Base-by-base conservation (phyloP, 495 filamentous ascomycete genomes). In the Penicillium herquei region DNA sequence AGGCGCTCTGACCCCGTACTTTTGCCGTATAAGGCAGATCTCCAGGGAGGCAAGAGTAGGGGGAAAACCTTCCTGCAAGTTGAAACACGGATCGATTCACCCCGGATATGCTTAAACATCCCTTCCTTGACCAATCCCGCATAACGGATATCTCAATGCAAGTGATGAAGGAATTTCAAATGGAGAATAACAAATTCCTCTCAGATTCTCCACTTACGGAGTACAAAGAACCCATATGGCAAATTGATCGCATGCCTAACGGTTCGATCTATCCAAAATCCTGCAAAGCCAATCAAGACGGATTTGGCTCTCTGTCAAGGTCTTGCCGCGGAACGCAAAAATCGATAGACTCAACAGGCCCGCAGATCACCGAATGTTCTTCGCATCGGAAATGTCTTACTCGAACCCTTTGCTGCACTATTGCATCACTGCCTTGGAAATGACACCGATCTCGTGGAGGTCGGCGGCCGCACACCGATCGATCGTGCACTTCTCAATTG, bases 321-420 rank as follows among this genome's bases (percentile, higher is more conserved):
- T 37, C 39, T 26, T 16, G 37, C 45, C 34, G 47, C 46, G 46
- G 26, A 62, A 60, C 32, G 33, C 57, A 58, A 58, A 53, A 47
- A 47, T 66, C 57, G 51, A 59, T 63, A 66, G 63, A 59, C 59
- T 54, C 54, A 30, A 51, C 30, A 12, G 31, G 17, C 37, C 40
- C 37, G 61, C 49, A 18, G 61, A 59, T 67, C 64, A 45, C 30
- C 51, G 61, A 62, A 59, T 35, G 43, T 57, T 57, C 49, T 57
- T 49, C 46, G 31, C 47, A 37, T 33, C 26, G 60, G 54, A 31
- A 7, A 43, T 30, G 40, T 30, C 33, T 52, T 58, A 55, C 56
- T 54, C 51, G 43, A 18, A 48, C 14, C 37, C 14, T 47, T 26
- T 39, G 18, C 61, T 62, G 58, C 56, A 45, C 54, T n/a, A 56